Evolutionary conservation across 202 grass and related monocot genomes (phyloP), one percentile per base, ranked within the genome.

Genomic region (Schoenoplectus tabernaemontani): DNA sequence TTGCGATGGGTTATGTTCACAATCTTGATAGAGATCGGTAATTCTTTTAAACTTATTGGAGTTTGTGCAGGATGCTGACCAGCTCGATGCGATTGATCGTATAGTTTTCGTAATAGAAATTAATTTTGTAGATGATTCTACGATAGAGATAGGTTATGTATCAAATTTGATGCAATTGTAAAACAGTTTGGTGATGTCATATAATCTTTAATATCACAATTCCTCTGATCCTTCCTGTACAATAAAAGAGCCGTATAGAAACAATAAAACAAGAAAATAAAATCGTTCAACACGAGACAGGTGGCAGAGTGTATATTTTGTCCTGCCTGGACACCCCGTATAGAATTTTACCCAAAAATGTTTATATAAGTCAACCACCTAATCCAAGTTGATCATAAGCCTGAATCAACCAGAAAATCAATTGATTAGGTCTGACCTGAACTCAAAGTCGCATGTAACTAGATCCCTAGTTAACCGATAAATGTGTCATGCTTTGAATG

Each of bases 41-140:
- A n/a, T n/a, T n/a, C n/a, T n/a, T n/a, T n/a, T n/a, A 10, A 59
- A 9, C 20, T 2, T n/a, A n/a, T 98, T 82, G 86, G 83, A 58
- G 84, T 98, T 83, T 0, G 95, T 98, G 51, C 91, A 98, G 90
- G 91, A 98, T 85, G 95, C 91, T 43, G 95, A 95, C 85, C 88
- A 89, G 11, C 85, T 98, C 10, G 91, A 98, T 82, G 89, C 95
- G 80, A 92, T 94, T 81, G 94, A 20, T 1, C n/a, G 20, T 16
- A 63, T 34, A 4, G 28, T 34, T 34, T 33, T 33, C 24, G 32
- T 15, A 33, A 33, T 33, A 33, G 28, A 34, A 63, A 33, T 34
- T 6, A 32, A 17, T 22, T 9, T 59, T 24, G 34, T 66, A 39
- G 63, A 66, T 39, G 16, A 37, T 12, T 68, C 33, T 68, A 68